Evolutionary conservation across 257 asterid species (phyloP).

Genomic region (Solanum chiquidenum): DNA sequence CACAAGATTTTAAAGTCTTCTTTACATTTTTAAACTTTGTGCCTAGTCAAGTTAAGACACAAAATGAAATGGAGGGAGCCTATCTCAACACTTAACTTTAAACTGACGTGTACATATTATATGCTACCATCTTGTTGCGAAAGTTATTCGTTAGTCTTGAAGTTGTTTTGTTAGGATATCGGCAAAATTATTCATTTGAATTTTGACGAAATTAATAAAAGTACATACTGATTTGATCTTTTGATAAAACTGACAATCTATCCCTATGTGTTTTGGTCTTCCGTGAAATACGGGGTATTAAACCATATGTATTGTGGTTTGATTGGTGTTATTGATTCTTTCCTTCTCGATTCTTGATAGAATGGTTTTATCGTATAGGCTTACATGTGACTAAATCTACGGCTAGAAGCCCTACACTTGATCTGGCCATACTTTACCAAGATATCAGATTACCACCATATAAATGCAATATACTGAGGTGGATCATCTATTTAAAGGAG

Average conservation of each 20-base stretch:
- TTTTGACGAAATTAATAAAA: background rate
- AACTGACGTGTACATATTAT: background rate
- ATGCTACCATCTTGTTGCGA: background rate
- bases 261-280: background rate
- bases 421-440: background rate
- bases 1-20: background rate
- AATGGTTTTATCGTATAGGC: background rate
- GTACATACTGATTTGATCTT: background rate
- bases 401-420: background rate
- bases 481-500: background rate
- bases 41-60: background rate
- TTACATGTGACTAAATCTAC: background rate
- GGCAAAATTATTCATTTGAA: background rate
- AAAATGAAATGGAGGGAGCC: background rate
- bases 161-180: background rate
- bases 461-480: background rate
- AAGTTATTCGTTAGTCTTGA: background rate
- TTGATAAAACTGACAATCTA: background rate
- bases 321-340: background rate
- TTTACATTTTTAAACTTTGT: background rate
- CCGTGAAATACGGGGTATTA: background rate
- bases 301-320: background rate
- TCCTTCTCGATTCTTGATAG: background rate
- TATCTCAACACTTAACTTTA: background rate
- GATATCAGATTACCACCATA: background rate